Conservation (phyloP, 2,329 filamentous ascomycete species). For the Monilinia fructigena region DNA sequence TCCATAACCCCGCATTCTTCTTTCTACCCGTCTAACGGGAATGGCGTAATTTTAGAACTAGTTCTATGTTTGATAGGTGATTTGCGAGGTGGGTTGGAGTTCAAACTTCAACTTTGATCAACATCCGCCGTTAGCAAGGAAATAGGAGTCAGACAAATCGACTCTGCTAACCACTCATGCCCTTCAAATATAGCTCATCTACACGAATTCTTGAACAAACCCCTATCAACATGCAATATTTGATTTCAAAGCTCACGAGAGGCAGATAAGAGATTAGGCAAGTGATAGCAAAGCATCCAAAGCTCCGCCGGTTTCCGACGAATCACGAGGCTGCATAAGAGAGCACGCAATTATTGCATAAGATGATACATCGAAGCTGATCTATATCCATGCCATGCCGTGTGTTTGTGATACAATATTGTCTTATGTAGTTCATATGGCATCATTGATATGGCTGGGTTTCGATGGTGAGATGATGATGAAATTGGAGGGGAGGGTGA, state of each 20-base stretch:
- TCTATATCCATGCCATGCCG: background rate
- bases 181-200: background rate
- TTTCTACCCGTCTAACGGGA: background rate
- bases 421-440: conserved; percentile 15
- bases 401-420: conserved; percentile 1
- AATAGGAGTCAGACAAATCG: background rate
- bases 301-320: conserved; percentile 8
- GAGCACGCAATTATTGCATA: conserved; percentile 24
- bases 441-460: conserved; percentile 19
- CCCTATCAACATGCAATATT: background rate
- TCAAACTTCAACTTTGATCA: background rate
- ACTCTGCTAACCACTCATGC: background rate
- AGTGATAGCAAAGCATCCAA: background rate
- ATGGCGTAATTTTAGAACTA: conserved; percentile 12
- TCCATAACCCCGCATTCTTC: conserved; percentile 15
- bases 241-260: conserved; percentile 13
- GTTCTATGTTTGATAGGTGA: background rate
- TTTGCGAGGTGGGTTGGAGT: too few species aligned
- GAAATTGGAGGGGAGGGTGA: conserved; percentile 8
- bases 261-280: background rate
- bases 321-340: background rate
- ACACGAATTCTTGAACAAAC: background rate
- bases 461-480: conserved; percentile 4
- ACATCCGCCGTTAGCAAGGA: background rate
- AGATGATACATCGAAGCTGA: conserved; percentile 5